Base-by-base conservation (phyloP, 192 early-diverging fungal genomes). In the Entomortierella beljakovae region DNA sequence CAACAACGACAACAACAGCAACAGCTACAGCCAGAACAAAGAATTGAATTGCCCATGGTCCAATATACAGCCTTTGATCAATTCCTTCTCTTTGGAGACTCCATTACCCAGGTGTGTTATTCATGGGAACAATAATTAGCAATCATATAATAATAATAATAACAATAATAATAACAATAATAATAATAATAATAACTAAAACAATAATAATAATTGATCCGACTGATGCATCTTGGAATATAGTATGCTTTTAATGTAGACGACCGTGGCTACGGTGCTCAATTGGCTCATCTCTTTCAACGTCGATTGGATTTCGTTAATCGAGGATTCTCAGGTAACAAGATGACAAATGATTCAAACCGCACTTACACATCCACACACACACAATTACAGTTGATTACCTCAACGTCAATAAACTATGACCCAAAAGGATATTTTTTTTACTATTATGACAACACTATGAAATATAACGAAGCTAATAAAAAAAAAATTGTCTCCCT, bases 271-370 rank as follows among this genome's bases (percentile, higher is more conserved):
- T 93, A 80, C 72, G 83, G 83, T 20, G 62, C 82, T 3, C 82
- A 66, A 34, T 70, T 90, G 6, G 79, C 86, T 3, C 58, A 89
- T 58, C 51, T 68, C 8, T 96, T 91, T 61, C 84, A 86, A 60
- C 89, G 92, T 23, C 89, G 86, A 58, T 64, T 93, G 35, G 94
- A 95, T 59, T 82, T 97, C 9, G 67, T 95, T 13, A 93, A 93
- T 61, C 86, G 94, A 13, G 95, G 95, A 2, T 94, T 89, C 64
- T 86, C 90, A n/a, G 94, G 91, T 86, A 82, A 26, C 6, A 40
- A 40, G 15, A 40, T 37, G 29, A 38, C 6, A 38, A 38, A 38
- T 8, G 13, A 38, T 8, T 8, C 6, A 38, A 38, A n/a, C 49
- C 42, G 18, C 18, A 29, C 46, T 10, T 22, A 32, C 37, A 13